These are phyloP conservation scores for Ambrosia hybrid DNA, from an alignment of 140 eudicot genomes.

Conservation along the genomic window DNA sequence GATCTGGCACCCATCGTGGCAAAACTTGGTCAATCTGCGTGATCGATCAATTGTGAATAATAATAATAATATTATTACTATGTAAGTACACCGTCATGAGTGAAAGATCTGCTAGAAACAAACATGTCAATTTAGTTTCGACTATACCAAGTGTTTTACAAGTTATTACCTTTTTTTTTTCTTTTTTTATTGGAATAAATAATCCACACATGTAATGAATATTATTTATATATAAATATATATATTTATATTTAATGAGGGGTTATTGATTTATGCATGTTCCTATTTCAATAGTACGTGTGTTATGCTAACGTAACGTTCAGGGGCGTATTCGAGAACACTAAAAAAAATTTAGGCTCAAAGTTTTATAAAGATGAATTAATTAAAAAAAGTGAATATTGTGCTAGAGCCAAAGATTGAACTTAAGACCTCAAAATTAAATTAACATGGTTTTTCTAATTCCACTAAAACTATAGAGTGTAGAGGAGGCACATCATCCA, in stretches of 20 bases:
- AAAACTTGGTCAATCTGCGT: constrained; percentile 25
- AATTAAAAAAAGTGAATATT: too few species aligned
- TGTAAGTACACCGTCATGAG: not conserved
- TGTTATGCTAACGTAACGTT: not conserved
- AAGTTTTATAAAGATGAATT: too few species aligned
- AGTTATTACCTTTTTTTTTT: constrained; percentile 4
- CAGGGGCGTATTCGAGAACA: too few species aligned
- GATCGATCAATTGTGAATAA: constrained; percentile 18
- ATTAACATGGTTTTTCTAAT: too few species aligned
- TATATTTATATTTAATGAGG: constrained; percentile 8
- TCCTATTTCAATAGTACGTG: not conserved
- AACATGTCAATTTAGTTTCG: constrained; percentile 29
- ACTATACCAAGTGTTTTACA: constrained; percentile 29
- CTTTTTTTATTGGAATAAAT: constrained; percentile 17
- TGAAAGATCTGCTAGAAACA: constrained; percentile 22
- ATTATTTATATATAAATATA: not conserved
- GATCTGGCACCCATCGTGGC: constrained; percentile 51
- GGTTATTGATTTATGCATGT: constrained; percentile 19
- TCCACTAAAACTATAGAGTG: too few species aligned
- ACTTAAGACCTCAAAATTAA: too few species aligned
- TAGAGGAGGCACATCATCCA: too few species aligned
- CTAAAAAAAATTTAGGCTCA: too few species aligned
- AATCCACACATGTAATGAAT: constrained; percentile 35
- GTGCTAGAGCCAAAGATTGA: too few species aligned
- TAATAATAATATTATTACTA: not conserved